Evolutionary conservation across 1,139 yeast species (phyloP), one percentile per base, ranked within the genome.

Genomic region (Geotrichum macrosporum): DNA sequence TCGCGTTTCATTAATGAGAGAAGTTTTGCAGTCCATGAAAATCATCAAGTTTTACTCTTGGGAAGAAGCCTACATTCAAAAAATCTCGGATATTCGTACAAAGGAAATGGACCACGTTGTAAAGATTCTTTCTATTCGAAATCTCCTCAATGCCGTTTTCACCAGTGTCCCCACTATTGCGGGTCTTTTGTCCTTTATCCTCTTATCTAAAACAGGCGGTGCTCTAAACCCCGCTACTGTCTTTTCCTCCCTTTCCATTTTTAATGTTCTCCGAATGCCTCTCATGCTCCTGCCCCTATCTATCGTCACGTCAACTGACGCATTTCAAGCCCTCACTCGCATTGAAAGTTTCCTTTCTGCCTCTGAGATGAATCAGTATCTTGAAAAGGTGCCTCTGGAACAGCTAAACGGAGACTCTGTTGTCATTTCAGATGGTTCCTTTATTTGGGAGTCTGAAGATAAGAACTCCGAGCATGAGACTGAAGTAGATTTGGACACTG

Each of bases 161-260:
- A 81, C 86, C 0, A 72, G 81, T 2, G 71, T 84, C 46, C 82
- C 94, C 0, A 72, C 76, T 16, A 63, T 84, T 52, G 78, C 89
- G 1, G 82, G 94, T 2, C 73, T 84, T 75, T 71, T 80, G 1
- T 75, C 95, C 0, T 88, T 87, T 59, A 75, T 87, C 54, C 81
- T 80, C 0, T 72, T 84, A 51, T 84, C 83, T 66, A 77, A 78
- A 51, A 81, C 81, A 55, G 67, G 73, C 38, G 65, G 71, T 19
- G 59, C 59, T n/a, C 73, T 78, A 54, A 71, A 73, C 51, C 81
- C 94, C 1, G 89, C 87, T 2, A 69, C 75, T 30, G 78, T 87
- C n/a, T 88, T 88, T 61, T 77, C 96, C 0, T 82, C 95, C 10
- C 70, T 88, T 46, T 76, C 94, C 0, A 72, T 85, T 48, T 88